Evolutionary conservation across 352 stramenopile species (phyloP), one percentile per base, ranked within the genome.

Genomic region (Phytophthora agathidicida): DNA sequence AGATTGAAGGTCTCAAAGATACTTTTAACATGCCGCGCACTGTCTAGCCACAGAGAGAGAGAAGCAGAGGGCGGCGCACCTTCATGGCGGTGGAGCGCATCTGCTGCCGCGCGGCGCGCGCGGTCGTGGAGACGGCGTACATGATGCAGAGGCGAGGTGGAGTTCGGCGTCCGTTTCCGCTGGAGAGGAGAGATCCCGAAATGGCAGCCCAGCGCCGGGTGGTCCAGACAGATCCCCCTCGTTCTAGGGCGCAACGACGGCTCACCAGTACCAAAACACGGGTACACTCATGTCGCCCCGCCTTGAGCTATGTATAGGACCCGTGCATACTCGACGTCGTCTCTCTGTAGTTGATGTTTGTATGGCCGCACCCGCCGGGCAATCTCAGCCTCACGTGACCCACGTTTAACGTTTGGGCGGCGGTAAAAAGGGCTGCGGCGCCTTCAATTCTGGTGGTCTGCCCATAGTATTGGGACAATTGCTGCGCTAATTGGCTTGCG

Each of bases 161-260:
- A 17, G 44, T 58, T 61, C 26, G 39, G 35, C 48, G 64, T 73
- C 65, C 54, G 42, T 75, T 41, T 66, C 70, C 59, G 60, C 20
- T 70, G 48, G 73, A 62, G 65, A 79, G 76, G 80, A 90, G 80
- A 90, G 76, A 92, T 92, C 74, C 75, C 76, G 78, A 89, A 92
- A 90, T 92, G 83, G 26, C 43, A 49, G 38, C 31, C 31, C 19
- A 20, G 23, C 31, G 39, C 39, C 30, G 44, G 45, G 53, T 63
- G 47, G 64, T 68, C 64, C 55, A 72, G 51, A 42, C 27, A 2
- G 35, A 64, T 62, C 42, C 50, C 49, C 36, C 35, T 44, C 26
- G n/a, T n/a, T n/a, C 16, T 16, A 28, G 24, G 24, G 14, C 35
- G 17, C 11, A 44, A 10, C 55, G 48, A 44, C 26, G 24, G 30